Evolutionary conservation across 345 rosid species (phyloP), one percentile per base, ranked within the genome.

Genomic region (Noccaea bulbosa): DNA sequence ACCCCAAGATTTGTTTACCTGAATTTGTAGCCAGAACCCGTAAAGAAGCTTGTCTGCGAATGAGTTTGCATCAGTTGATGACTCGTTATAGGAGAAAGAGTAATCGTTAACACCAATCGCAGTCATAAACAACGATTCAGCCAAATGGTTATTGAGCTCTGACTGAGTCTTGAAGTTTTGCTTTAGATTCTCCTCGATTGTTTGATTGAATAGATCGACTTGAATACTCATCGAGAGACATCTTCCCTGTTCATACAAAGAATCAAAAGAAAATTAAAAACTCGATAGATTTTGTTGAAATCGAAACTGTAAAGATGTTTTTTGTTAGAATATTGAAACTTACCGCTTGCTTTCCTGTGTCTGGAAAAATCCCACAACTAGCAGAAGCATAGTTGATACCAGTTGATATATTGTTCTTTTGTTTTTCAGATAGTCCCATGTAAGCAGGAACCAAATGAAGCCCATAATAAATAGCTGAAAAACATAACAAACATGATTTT

Each of bases 311-410:
- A 43, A 30, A 33, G 0, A 57, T 57, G 3, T 20, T 20, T 34
- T 56, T 35, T 20, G 20, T 17, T 17, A 9, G 43, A 11, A 32
- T 11, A 32, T 5, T 7, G 15, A 46, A 69, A 37, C 55, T 33
- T 58, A 67, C 78, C 41, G 24, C 6, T 37, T 0, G 0, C 30
- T 52, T 62, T 55, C 74, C 74, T 9, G 74, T 68, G 5, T 47
- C 53, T 6, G 65, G 68, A 14, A 75, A 10, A 63, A 76, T 17
- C 20, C 80, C 80, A 65, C 80, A 77, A 22, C 72, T 24, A 48
- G 72, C 80, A 50, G 80, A 70, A 49, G 80, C 80, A 50, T 77
- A 77, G 40, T 77, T 77, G 20, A 70, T 10, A 51, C 80, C 80
- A 49, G 76, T 70, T 33, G 71, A 41, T 32, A 58, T 33, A 5